phyloP scores from a whole-genome alignment of 1,139 yeast genomes.

The Geotrichum candidum region DNA sequence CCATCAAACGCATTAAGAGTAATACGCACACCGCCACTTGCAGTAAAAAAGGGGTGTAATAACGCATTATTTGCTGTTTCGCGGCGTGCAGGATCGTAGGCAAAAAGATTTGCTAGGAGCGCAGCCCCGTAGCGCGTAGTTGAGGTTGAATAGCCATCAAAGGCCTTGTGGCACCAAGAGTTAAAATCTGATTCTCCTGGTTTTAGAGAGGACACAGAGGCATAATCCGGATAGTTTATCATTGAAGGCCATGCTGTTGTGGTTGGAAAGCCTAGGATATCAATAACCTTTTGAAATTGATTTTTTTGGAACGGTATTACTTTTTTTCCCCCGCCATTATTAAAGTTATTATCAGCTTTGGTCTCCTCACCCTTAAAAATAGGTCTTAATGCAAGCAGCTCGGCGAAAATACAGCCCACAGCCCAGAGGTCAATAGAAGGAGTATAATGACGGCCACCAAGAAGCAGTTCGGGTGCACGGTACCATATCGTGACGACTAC shows the following conservation, averaged over 20 bases:
- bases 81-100: conserved; percentile 79
- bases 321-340: conserved; percentile 38
- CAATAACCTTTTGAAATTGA: conserved; percentile 84
- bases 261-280: conserved; percentile 84
- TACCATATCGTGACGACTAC: conserved; percentile 99
- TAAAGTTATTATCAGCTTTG: conserved; percentile 60
- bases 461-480: conserved; percentile 85
- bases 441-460: conserved; percentile 90
- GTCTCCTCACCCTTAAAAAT: conserved; percentile 95
- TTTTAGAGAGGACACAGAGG: conserved; percentile 58
- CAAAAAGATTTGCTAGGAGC: conserved; percentile 57
- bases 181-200: conserved; percentile 61
- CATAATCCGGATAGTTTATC: conserved; percentile 77
- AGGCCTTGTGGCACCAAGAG: conserved; percentile 76
- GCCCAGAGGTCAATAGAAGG: conserved; percentile 98
- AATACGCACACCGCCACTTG: conserved; percentile 52
- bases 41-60: conserved; percentile 64
- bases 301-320: conserved; percentile 90
- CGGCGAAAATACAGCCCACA: conserved; percentile 93
- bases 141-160: conserved; percentile 26
- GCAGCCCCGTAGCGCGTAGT: conserved; percentile 49
- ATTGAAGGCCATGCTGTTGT: conserved; percentile 69
- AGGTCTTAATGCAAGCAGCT: conserved; percentile 79
- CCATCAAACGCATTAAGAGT: conserved; percentile 46
- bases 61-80: conserved; percentile 71